Evolutionary conservation across 306 rosid species (phyloP).

Genomic region (Dalbergia cochinchinensis): DNA sequence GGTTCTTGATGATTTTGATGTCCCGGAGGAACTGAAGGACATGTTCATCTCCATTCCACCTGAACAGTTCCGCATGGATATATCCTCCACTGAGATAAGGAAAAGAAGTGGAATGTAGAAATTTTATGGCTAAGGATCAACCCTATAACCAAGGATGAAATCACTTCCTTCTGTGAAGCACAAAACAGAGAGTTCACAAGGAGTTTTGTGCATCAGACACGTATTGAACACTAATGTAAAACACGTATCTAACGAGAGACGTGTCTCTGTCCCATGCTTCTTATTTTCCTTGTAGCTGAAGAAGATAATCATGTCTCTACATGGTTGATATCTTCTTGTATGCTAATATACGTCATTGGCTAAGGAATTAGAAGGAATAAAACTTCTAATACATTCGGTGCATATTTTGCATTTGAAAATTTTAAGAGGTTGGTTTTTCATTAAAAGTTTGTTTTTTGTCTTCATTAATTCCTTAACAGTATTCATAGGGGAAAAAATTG

Average conservation of each 20-base stretch:
- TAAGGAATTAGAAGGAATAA: not conserved
- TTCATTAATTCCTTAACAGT: not conserved
- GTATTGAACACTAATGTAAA: not conserved
- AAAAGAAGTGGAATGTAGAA: conserved; percentile 62
- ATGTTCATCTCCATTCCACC: conserved; percentile 82
- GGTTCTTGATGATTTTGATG: conserved; percentile 84
- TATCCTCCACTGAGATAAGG: conserved; percentile 87
- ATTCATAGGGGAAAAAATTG: no score
- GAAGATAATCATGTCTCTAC: not conserved
- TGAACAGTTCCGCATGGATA: conserved; percentile 80
- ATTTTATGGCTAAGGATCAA: conserved; percentile 1
- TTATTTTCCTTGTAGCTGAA: no score
- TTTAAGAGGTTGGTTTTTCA: not conserved
- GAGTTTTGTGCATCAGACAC: not conserved
- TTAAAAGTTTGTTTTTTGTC: not conserved
- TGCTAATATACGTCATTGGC: not conserved
- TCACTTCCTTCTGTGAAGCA: conserved; percentile 12
- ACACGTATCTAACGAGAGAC: not conserved
- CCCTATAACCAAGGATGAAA: not conserved
- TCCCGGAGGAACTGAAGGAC: conserved; percentile 80
- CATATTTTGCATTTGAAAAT: not conserved
- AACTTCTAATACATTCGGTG: not conserved
- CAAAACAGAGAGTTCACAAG: not conserved
- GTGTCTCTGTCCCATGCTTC: not conserved
- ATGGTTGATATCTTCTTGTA: not conserved